Evolutionary conservation across 2,329 filamentous ascomycete species (phyloP).

Genomic region (Cercospora janseana): DNA sequence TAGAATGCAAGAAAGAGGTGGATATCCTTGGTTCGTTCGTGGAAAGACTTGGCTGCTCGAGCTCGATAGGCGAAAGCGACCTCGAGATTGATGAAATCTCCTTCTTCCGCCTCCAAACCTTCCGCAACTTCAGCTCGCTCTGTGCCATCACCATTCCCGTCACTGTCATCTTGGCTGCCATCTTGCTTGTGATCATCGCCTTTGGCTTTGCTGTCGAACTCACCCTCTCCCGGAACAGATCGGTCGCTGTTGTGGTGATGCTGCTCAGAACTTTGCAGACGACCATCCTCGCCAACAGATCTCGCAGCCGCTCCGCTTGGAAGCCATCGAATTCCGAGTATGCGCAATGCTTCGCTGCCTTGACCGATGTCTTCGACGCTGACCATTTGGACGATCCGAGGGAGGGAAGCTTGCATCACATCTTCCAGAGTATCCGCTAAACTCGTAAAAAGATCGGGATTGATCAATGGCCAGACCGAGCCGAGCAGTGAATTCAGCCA

Average conservation of each 20-base stretch:
- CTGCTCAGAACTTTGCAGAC: slow-evolving; percentile 50
- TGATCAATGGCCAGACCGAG: slow-evolving; percentile 71
- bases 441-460: slow-evolving; percentile 69
- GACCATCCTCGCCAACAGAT: slow-evolving; percentile 59
- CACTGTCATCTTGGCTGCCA: slow-evolving; percentile 34
- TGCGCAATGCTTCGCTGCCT: slow-evolving; percentile 67
- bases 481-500: slow-evolving; percentile 70
- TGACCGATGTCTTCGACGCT: slow-evolving; percentile 74
- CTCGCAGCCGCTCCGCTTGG: slow-evolving; percentile 67
- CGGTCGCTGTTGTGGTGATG: slow-evolving; percentile 49
- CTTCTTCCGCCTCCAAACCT: slow-evolving; percentile 73
- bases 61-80: slow-evolving; percentile 71
- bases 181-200: slow-evolving; percentile 32
- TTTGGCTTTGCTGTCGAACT: slow-evolving; percentile 40
- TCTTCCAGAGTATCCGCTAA: slow-evolving; percentile 71
- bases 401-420: slow-evolving; percentile 74
- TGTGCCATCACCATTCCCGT: slow-evolving; percentile 36
- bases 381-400: slow-evolving; percentile 69
- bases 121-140: slow-evolving; percentile 43
- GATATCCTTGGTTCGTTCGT: slow-evolving; percentile 66
- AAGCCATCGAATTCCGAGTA: slow-evolving; percentile 70
- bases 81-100: slow-evolving; percentile 75
- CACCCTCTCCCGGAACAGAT: slow-evolving; percentile 47
- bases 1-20: slow-evolving; percentile 73
- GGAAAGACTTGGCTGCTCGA: slow-evolving; percentile 57